phyloP scores from a whole-genome alignment of 306 rosid species.

The Glycyrrhiza uralensis region DNA sequence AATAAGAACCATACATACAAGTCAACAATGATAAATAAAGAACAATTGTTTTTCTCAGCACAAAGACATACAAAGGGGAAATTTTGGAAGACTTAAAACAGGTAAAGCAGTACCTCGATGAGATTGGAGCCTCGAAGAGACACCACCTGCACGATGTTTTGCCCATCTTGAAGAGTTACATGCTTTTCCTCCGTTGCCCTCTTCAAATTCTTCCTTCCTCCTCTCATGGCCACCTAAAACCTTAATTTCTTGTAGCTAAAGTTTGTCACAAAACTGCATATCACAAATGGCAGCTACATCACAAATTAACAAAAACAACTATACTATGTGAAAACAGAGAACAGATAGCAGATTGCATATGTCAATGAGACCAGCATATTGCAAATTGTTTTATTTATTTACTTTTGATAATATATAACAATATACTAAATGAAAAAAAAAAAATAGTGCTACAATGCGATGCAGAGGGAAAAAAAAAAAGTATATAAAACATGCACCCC shows the following conservation, averaged over 20 bases:
- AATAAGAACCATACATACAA: slow-evolving; percentile 2
- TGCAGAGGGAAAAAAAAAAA: no score
- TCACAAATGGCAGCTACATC: neutral
- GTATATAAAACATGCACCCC: no score
- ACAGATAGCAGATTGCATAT: no score
- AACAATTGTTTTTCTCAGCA: neutral
- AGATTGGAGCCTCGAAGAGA: slow-evolving; percentile 82
- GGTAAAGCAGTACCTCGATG: slow-evolving; percentile 51
- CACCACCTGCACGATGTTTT: slow-evolving; percentile 65
- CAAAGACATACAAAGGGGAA: neutral
- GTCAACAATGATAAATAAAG: neutral
- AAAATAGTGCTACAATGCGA: no score
- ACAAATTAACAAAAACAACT: no score
- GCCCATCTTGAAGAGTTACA: slow-evolving; percentile 54
- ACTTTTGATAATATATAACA: no score
- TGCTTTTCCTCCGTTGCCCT: slow-evolving; percentile 56
- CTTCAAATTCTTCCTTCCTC: slow-evolving; percentile 89
- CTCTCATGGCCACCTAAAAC: slow-evolving; percentile 49
- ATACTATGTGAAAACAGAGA: neutral
- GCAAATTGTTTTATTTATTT: no score
- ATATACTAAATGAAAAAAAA: no score
- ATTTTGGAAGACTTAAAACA: neutral
- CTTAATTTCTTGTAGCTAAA: slow-evolving; percentile 1
- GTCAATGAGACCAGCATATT: no score
- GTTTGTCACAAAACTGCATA: slow-evolving; percentile 6